Conservation (phyloP, 192 early-diverging fungal genomes). For the Mortierella claussenii region DNA sequence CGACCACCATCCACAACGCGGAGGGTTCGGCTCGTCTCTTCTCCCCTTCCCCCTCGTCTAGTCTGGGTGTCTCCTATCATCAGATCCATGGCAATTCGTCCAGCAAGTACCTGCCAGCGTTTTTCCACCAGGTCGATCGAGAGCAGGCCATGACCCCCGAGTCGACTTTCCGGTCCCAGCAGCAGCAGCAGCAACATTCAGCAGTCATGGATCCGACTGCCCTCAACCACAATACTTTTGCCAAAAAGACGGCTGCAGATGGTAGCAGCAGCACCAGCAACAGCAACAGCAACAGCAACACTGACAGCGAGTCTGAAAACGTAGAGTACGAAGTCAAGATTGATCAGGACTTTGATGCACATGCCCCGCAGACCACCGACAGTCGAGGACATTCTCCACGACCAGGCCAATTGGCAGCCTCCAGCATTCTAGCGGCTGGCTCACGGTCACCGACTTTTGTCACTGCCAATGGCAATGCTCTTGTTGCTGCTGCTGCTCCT, state of each 20-base stretch:
- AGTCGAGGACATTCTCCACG: constrained; percentile 30
- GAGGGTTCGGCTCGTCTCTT: constrained; percentile 10
- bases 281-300: background rate
- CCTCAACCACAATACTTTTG: background rate
- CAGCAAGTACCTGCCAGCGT: constrained; percentile 46
- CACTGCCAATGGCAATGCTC: background rate
- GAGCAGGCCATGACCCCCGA: constrained; percentile 49
- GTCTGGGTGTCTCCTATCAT: background rate
- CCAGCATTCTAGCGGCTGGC: no score
- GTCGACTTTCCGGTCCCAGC: constrained; percentile 23
- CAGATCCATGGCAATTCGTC: constrained; percentile 30
- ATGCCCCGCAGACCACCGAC: constrained; percentile 37
- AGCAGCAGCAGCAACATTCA: background rate
- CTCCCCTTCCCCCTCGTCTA: background rate
- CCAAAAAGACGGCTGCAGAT: background rate
- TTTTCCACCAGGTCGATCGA: constrained; percentile 46
- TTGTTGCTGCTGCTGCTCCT: background rate
- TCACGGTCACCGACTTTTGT: no score
- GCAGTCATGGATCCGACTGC: background rate
- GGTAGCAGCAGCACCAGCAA: background rate
- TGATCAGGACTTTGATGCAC: constrained; percentile 56
- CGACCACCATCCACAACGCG: background rate
- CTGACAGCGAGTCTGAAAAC: constrained; percentile 27
- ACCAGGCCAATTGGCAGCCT: constrained; percentile 15
- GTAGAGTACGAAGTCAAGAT: constrained; percentile 61